phyloP scores from a whole-genome alignment of 345 rosid species.

The Carallia brachiata region DNA sequence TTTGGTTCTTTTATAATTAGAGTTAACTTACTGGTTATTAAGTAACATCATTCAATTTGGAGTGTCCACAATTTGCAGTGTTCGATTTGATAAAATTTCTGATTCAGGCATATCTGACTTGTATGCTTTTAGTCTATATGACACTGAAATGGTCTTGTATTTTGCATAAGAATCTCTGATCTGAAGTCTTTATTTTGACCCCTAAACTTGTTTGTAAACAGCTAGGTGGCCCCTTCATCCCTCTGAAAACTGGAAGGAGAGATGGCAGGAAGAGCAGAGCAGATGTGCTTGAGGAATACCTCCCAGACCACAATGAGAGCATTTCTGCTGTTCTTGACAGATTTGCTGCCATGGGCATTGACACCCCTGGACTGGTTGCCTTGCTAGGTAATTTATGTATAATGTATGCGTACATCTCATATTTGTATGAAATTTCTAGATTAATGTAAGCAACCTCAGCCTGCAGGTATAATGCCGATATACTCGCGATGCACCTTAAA shows the following conservation, averaged over 20 bases:
- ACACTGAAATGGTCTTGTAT: too few relatives aligned
- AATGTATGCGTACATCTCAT: too few relatives aligned
- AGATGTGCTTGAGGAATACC: constrained; percentile 65
- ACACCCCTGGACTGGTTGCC: constrained; percentile 81
- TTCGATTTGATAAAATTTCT: neutral
- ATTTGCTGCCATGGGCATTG: constrained; percentile 71
- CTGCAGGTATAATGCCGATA: too few relatives aligned
- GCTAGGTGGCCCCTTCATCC: constrained; percentile 93
- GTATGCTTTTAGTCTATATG: neutral
- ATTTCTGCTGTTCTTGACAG: constrained; percentile 79
- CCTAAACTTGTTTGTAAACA: constrained; percentile 23
- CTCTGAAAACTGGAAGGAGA: constrained; percentile 88
- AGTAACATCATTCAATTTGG: neutral
- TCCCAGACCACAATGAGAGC: constrained; percentile 94
- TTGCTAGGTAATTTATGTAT: constrained; percentile 39
- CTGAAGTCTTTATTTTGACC: neutral
- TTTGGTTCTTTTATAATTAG: too few relatives aligned
- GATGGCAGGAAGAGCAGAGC: constrained; percentile 90
- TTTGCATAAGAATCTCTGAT: too few relatives aligned
- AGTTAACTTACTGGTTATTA: neutral
- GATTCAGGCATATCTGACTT: neutral
- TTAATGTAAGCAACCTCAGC: too few relatives aligned
- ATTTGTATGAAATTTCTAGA: too few relatives aligned
- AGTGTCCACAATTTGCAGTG: too few relatives aligned
- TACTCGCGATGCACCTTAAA: too few relatives aligned